Evolutionary conservation across 257 asterid genomes (phyloP).

Genomic region (Solanum habrochaites): DNA sequence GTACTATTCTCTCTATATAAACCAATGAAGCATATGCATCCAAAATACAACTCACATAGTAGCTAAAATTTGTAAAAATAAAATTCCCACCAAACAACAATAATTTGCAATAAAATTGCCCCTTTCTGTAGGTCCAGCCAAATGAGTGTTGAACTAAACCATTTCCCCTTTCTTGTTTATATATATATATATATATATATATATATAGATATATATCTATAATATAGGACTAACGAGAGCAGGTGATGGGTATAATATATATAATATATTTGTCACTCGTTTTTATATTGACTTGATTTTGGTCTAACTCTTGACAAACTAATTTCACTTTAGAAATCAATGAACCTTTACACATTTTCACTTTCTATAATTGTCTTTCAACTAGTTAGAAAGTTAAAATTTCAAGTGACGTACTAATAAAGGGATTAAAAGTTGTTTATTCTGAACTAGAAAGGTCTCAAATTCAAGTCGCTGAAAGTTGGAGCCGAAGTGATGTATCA

Average conservation of each 20-base stretch:
- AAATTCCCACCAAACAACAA: background rate
- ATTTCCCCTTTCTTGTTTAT: background rate
- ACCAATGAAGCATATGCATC: background rate
- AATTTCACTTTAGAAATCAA: background rate
- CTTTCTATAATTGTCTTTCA: background rate
- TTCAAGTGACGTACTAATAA: background rate
- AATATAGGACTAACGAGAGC: too few relatives aligned
- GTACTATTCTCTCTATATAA: background rate
- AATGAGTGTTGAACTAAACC: background rate
- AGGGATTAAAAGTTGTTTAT: background rate
- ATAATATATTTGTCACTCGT: too few relatives aligned
- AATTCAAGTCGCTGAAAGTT: background rate
- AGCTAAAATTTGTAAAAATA: background rate
- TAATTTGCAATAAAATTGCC: background rate
- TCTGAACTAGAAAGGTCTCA: background rate
- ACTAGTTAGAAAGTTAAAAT: background rate
- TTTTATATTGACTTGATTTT: background rate
- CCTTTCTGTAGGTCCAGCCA: background rate
- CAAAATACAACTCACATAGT: background rate
- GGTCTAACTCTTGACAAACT: background rate
- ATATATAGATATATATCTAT: too few relatives aligned
- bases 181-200: background rate
- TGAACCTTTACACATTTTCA: background rate
- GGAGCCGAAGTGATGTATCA: background rate
- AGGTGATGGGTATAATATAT: too few relatives aligned